A percentile compares a stretch with the other conserved stretches of the same genome.
Evolutionary conservation across 257 asterid genomes (phyloP).

Genomic region (Solanum gracilifrons): DNA sequence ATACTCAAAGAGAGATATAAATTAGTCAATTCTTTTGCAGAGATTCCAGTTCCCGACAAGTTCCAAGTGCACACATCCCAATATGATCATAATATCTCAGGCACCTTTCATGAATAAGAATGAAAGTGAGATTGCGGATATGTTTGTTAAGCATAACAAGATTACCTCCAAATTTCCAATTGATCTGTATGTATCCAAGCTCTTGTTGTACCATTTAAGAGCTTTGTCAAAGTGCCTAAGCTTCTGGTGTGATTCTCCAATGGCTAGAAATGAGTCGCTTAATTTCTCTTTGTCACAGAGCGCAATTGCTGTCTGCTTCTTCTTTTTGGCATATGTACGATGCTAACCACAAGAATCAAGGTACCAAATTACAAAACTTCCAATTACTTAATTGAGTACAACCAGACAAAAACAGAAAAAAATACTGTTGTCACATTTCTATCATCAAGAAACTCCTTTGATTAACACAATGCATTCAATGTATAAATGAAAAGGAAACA

Average conservation of each 20-base stretch:
- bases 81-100: neutral
- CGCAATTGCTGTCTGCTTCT: conserved; percentile 49
- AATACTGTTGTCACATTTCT: neutral
- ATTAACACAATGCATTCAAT: neutral
- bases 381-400: conserved; percentile 2
- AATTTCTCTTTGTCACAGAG: conserved; percentile 82
- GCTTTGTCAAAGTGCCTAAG: conserved; percentile 61
- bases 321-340: conserved; percentile 59
- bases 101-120: neutral
- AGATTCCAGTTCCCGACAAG: neutral
- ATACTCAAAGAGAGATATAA: neutral
- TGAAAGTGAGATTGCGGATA: neutral
- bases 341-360: conserved; percentile 38
- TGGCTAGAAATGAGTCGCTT: conserved; percentile 65
- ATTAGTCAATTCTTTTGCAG: neutral
- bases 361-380: conserved; percentile 1
- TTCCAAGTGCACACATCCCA: neutral
- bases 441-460: neutral
- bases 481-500: neutral
- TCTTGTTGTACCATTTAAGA: conserved; percentile 69
- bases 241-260: conserved; percentile 83
- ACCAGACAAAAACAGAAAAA: neutral
- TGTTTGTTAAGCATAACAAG: neutral
- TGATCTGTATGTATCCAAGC: conserved; percentile 51
- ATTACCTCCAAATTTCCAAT: conserved; percentile 90